These are phyloP conservation scores for Rosa persica DNA, from an alignment of 306 rosid species.

Conservation along the genomic window DNA sequence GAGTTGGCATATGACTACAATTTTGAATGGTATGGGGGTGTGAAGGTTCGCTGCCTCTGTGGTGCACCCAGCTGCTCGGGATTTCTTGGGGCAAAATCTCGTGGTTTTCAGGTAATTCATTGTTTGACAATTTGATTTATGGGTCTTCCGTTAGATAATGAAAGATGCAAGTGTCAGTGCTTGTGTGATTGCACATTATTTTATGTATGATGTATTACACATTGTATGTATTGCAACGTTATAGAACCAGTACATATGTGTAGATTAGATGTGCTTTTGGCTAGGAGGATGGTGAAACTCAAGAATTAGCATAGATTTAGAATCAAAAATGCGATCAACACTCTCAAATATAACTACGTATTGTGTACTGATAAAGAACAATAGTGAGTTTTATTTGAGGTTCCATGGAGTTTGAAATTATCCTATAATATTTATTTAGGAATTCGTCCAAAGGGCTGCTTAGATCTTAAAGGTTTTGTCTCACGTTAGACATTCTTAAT, in stretches of 20 bases:
- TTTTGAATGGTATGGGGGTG: conserved; percentile 97
- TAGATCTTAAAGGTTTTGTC: conserved; percentile 1
- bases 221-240: background rate
- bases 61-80: conserved; percentile 88
- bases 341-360: background rate
- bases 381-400: background rate
- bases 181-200: background rate
- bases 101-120: conserved; percentile 76
- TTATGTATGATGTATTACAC: background rate
- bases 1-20: conserved; percentile 93
- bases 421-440: background rate
- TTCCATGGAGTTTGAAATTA: background rate
- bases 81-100: conserved; percentile 97
- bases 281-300: background rate
- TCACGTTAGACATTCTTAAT: background rate
- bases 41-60: conserved; percentile 95
- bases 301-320: background rate
- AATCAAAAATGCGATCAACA: background rate
- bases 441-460: background rate
- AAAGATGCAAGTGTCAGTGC: background rate
- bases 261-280: background rate
- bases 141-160: background rate
- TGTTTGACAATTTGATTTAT: background rate
- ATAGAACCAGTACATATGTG: background rate
- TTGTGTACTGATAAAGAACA: too few species aligned